Base-by-base conservation (phyloP, 768 basidiomycete genomes). In the Postia placenta region DNA sequence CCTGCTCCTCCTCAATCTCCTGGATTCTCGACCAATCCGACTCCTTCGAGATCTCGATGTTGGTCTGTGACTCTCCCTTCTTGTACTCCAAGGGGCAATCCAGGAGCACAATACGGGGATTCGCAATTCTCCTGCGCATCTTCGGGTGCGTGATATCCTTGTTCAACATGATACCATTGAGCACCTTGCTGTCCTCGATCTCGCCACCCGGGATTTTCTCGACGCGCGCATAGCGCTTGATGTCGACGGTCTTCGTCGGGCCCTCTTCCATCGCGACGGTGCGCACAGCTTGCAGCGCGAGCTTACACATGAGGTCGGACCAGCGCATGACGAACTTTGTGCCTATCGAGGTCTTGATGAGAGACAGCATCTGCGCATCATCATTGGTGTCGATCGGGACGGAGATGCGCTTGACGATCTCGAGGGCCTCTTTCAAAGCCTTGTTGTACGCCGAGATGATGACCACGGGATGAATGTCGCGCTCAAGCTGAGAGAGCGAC, bases 81-180 rank as follows among this genome's bases (percentile, higher is more conserved):
- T 98, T 99, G 73, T 99, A 98, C 71, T 98, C 95, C 49, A 97
- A 69, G 9, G 94, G 93, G 66, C 94, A 98, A 66, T 96, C 93
- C 35, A 98, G 71, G 35, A 98, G 68, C 20, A 98, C 71, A 42
- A 99, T 87, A 11, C 94, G 71, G 2, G 95, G 96, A 56, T 91
- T 88, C 52, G 74, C 79, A 65, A 98, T 98, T 56, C 92, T 74
- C 49, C 96, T 68, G 47, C 95, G 74, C 96, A 98, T 99, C 57
- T 89, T 84, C 9, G 96, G 94, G 68, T 98, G 96, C 0, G 92
- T 96, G 59, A 99, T 88, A 64, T 98, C 96, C 75, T 99, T 98
- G 80, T 98, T 99, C 59, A 98, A 68, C 86, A 99, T 92, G 47
- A 99, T 86, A 40, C 96, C 95, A 46, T 75, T 80, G 48, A 98